phyloP scores from a whole-genome alignment of 345 rosid species.

The Limnanthes douglasii region DNA sequence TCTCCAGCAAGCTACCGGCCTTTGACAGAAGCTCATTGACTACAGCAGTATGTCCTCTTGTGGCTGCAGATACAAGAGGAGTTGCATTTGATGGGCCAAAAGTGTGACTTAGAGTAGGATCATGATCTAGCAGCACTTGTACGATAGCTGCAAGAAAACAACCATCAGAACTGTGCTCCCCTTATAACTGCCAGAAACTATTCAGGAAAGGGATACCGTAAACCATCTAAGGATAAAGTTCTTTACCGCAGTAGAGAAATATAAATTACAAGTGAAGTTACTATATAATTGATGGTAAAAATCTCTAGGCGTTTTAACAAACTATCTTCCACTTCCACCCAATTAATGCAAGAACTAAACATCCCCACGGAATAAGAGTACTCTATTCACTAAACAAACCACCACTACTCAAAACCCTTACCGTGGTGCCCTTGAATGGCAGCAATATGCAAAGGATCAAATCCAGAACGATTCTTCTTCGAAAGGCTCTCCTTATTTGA shows the following conservation, averaged over 20 bases:
- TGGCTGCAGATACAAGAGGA: slow-evolving; percentile 82
- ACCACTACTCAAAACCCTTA: slow-evolving; percentile 13
- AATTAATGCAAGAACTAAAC: too few relatives aligned
- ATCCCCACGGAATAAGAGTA: too few relatives aligned
- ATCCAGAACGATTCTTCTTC: slow-evolving; percentile 64
- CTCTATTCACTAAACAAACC: too few relatives aligned
- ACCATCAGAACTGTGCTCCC: neutral
- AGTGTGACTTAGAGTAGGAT: slow-evolving; percentile 60
- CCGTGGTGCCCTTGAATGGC: slow-evolving; percentile 86
- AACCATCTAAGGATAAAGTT: too few relatives aligned
- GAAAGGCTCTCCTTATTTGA: slow-evolving; percentile 57
- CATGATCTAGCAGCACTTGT: slow-evolving; percentile 71
- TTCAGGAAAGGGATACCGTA: too few relatives aligned
- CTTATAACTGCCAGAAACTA: neutral
- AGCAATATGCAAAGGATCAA: slow-evolving; percentile 84
- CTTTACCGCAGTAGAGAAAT: too few relatives aligned
- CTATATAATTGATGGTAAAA: neutral
- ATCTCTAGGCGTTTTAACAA: too few relatives aligned
- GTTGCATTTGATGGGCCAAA: slow-evolving; percentile 75
- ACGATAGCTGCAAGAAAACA: slow-evolving; percentile 59
- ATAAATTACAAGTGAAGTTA: too few relatives aligned
- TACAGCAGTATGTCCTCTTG: slow-evolving; percentile 80
- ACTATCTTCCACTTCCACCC: too few relatives aligned
- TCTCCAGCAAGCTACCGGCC: slow-evolving; percentile 61
- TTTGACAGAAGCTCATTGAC: slow-evolving; percentile 68